Conservation (phyloP, 2,329 filamentous ascomycete species). For the Fusarium ambrosium region DNA sequence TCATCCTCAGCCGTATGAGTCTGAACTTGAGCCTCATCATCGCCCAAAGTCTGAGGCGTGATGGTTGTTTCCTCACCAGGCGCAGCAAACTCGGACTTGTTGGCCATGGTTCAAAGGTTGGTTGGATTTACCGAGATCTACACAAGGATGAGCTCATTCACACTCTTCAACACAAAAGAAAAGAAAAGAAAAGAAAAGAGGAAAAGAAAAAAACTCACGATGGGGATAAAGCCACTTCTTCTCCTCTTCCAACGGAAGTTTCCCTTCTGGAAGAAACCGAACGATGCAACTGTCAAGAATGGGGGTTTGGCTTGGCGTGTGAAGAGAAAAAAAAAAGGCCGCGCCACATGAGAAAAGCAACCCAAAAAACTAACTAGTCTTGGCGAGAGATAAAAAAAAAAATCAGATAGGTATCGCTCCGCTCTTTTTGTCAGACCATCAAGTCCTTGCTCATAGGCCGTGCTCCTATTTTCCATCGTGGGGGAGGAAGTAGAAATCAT, state of each 20-base stretch:
- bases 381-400: slow-evolving; percentile 20
- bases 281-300: slow-evolving; percentile 14
- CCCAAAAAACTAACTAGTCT: slow-evolving; percentile 37
- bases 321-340: slow-evolving; percentile 13
- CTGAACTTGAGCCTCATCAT: slow-evolving; percentile 33
- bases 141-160: not conserved
- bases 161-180: not conserved
- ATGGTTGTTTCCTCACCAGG: slow-evolving; percentile 19
- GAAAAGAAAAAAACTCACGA: slow-evolving; percentile 7
- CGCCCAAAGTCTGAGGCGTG: slow-evolving; percentile 34
- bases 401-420: slow-evolving; percentile 24
- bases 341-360: slow-evolving; percentile 29
- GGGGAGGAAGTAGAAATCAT: not conserved
- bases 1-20: slow-evolving; percentile 54
- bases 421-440: slow-evolving; percentile 37
- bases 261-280: slow-evolving; percentile 10
- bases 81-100: slow-evolving; percentile 14
- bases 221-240: not conserved
- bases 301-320: not conserved
- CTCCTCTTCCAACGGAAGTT: not conserved
- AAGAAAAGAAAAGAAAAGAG: not conserved
- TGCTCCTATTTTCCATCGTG: not conserved
- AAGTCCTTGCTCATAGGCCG: slow-evolving; percentile 22
- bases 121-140: slow-evolving; percentile 2
- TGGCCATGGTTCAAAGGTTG: slow-evolving; percentile 17